Evolutionary conservation across 2,329 filamentous ascomycete species (phyloP), one percentile per base, ranked within the genome.

Genomic region (Aspergillus hortae): DNA sequence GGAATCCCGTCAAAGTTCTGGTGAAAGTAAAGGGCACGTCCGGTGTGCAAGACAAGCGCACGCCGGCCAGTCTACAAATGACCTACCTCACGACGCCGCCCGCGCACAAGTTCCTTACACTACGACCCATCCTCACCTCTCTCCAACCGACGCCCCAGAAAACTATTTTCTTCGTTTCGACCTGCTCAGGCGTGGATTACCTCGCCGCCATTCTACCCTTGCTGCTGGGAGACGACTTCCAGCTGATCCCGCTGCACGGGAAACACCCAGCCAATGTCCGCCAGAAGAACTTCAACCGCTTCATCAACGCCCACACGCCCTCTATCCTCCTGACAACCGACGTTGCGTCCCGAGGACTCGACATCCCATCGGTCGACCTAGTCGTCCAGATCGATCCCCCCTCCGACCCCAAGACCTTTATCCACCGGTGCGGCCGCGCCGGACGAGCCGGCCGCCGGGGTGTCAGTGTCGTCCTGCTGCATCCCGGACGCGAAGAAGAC

Each of bases 131-230:
- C 0, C 77, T 97, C 2, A 77, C 82, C 17, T 79, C 81, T 12
- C 71, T 95, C 19, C 79, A 87, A n/a, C 82, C 89, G 0, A 80
- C 78, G 4, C 92, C 92, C 0, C 86, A 92, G 58, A 91, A 92
- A 65, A 88, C 85, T 30, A 96, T 99, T 49, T 79, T 96, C 48
- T 99, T 96, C 67, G 80, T 97, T 19, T 95, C 92, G 0, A 96
- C 92, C 2, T 96, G 94, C 68, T 92, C 91, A 30, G 89, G 89
- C 0, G 94, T 99, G 54, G 92, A 97, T 70, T 97, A 97, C 73
- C 95, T 95, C 68, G 85, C 92, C 54, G 82, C 90, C 60, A 77
- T 95, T 5, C 77, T 99, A 1, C 88, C 89, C 0, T 72, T 80
- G 2, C 74, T 96, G 5, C 75, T 99, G 0, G 87, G 88, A 1